phyloP scores from a whole-genome alignment of 2,329 filamentous ascomycete genomes.

The Alternaria hordeiaustralica region DNA sequence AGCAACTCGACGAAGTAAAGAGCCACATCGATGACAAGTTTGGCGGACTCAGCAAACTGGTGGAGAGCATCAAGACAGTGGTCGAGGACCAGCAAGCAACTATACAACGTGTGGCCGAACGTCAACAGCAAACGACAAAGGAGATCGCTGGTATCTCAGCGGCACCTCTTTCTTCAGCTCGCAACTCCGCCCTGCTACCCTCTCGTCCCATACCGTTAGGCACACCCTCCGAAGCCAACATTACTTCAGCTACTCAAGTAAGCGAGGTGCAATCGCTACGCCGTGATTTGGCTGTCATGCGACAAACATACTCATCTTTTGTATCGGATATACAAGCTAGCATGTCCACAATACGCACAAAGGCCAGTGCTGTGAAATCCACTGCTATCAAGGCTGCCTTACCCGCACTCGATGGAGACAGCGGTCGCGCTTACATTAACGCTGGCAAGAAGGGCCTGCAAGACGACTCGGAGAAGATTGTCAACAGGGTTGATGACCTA shows the following conservation, averaged over 20 bases:
- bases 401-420: constrained; percentile 75
- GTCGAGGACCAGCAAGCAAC: constrained; percentile 83
- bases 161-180: constrained; percentile 48
- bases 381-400: constrained; percentile 73
- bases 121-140: constrained; percentile 86
- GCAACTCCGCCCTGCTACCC: constrained; percentile 44
- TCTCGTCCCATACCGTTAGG: constrained; percentile 34
- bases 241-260: constrained; percentile 65
- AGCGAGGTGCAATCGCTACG: constrained; percentile 81
- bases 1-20: constrained; percentile 94
- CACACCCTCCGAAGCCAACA: constrained; percentile 29
- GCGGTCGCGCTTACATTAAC: constrained; percentile 85
- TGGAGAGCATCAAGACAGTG: constrained; percentile 85
- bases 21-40: constrained; percentile 93
- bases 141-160: constrained; percentile 76
- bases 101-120: constrained; percentile 85
- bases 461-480: constrained; percentile 86
- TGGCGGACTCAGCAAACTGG: constrained; percentile 76
- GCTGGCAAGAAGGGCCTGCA: constrained; percentile 86
- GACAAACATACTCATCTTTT: constrained; percentile 92
- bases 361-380: constrained; percentile 81
- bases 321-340: constrained; percentile 86
- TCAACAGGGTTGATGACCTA: constrained; percentile 93
- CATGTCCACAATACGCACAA: constrained; percentile 82
- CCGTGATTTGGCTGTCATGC: constrained; percentile 86